Percentiles rank a stretch among this genome's conserved stretches.
Evolutionary conservation across 2,329 filamentous ascomycete genomes (phyloP).

Genomic region (Hypoxylon sp.): DNA sequence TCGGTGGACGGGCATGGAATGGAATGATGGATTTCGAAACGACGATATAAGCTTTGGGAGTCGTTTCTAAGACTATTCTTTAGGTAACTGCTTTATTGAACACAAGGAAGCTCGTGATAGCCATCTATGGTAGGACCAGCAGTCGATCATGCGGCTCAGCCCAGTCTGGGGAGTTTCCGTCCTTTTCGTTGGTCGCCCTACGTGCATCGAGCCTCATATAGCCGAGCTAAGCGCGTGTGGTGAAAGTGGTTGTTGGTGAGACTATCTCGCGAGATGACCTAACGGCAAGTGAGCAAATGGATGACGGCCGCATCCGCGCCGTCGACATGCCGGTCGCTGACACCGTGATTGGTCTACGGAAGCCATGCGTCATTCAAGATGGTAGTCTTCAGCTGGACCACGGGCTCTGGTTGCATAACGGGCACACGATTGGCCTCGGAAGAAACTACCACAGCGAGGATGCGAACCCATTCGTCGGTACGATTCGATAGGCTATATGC

Average conservation of each 20-base stretch:
- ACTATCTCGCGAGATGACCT: slow-evolving; percentile 2
- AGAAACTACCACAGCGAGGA: slow-evolving; percentile 36
- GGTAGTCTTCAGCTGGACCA: slow-evolving; percentile 16
- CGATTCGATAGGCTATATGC: slow-evolving; percentile 41
- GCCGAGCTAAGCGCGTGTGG: slow-evolving; percentile 39
- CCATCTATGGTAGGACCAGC: slow-evolving; percentile 15
- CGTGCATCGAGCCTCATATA: slow-evolving; percentile 29
- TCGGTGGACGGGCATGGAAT: slow-evolving; percentile 7
- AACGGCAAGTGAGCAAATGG: slow-evolving; percentile 13
- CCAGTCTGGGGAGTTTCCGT: not conserved
- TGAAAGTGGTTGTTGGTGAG: slow-evolving; percentile 16
- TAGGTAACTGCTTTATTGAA: slow-evolving; percentile 12
- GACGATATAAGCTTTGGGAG: slow-evolving; percentile 6
- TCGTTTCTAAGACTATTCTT: slow-evolving; percentile 12
- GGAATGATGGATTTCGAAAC: slow-evolving; percentile 10
- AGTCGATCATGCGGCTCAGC: slow-evolving; percentile 26
- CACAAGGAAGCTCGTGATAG: not conserved
- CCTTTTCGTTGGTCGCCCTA: slow-evolving; percentile 14
- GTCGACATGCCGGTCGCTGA: slow-evolving; percentile 5
- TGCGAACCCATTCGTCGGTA: slow-evolving; percentile 42
- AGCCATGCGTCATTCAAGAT: slow-evolving; percentile 36
- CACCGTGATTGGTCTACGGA: slow-evolving; percentile 28
- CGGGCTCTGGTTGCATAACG: slow-evolving; percentile 11
- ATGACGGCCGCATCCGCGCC: slow-evolving; percentile 17
- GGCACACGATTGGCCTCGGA: slow-evolving; percentile 41